Evolutionary conservation across 139 green algal species (phyloP).

Genomic region (Desmodesmus armatus): DNA sequence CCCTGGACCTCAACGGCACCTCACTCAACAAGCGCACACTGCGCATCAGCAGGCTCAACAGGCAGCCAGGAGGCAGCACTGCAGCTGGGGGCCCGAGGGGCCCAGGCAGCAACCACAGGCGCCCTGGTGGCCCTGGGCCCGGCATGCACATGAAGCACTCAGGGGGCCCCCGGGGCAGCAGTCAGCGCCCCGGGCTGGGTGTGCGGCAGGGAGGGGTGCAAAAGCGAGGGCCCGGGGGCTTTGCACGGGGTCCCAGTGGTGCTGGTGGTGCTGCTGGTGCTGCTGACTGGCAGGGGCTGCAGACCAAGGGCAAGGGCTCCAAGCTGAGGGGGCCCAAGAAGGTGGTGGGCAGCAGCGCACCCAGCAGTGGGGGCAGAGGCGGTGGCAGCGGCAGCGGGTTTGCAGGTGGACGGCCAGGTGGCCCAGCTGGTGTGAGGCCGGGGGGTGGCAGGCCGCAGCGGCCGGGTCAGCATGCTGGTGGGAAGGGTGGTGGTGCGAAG

Average conservation of each 20-base stretch:
- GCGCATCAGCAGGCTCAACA: conserved; percentile 55
- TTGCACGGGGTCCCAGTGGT: background rate
- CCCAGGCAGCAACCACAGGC: background rate
- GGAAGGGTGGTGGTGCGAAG: background rate
- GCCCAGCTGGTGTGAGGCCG: background rate
- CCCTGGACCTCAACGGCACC: conserved; percentile 55
- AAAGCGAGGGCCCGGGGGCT: background rate
- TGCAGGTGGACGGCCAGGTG: background rate
- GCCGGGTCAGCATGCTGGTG: background rate
- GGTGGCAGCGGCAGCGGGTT: background rate
- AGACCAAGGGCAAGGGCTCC: conserved; percentile 61
- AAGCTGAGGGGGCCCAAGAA: conserved; percentile 23
- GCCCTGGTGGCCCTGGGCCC: background rate
- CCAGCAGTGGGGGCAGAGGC: background rate
- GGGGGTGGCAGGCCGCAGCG: background rate
- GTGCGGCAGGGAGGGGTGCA: conserved; percentile 5
- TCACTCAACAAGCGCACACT: conserved; percentile 58
- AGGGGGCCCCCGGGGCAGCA: background rate
- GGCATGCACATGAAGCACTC: background rate
- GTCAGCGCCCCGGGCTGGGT: background rate
- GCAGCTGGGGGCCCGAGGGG: background rate
- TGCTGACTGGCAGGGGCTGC: conserved; percentile 63
- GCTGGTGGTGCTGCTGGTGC: background rate
- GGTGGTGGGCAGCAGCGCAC: background rate
- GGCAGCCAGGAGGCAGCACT: conserved; percentile 1